Evolutionary conservation across 495 filamentous ascomycete species (phyloP).

Genomic region (Lasiosphaeria miniovina): DNA sequence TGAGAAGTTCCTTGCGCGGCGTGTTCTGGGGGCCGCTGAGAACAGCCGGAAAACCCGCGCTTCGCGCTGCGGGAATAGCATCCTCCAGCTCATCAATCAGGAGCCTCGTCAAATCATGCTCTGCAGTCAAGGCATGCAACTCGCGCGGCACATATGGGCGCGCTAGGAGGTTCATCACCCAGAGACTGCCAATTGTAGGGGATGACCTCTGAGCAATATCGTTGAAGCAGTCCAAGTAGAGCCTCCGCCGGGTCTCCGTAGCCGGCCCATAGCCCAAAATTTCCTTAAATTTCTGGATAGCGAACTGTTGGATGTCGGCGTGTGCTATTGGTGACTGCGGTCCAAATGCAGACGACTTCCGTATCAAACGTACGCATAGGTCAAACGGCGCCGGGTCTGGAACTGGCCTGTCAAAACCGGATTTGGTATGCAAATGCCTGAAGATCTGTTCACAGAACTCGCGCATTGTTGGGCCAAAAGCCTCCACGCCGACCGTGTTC

Average conservation of each 20-base stretch:
- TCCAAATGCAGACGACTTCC: conserved; percentile 54
- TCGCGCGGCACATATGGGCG: conserved; percentile 33
- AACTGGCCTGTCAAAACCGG: conserved; percentile 10
- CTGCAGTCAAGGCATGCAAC: conserved; percentile 36
- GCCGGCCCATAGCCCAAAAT: conserved; percentile 42
- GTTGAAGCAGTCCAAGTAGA: conserved; percentile 43
- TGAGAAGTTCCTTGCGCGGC: conserved; percentile 60
- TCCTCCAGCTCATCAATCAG: conserved; percentile 50
- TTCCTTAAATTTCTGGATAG: conserved; percentile 49
- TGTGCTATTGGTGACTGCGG: conserved; percentile 39
- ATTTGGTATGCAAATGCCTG: conserved; percentile 26
- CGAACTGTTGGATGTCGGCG: conserved; percentile 57
- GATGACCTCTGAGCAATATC: conserved; percentile 45
- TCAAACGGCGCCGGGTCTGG: conserved; percentile 42
- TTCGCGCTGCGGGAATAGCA: conserved; percentile 32
- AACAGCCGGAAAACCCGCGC: conserved; percentile 36
- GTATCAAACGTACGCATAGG: conserved; percentile 64
- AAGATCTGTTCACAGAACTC: conserved; percentile 49
- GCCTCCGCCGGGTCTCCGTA: conserved; percentile 34
- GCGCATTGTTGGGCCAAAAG: conserved; percentile 50
- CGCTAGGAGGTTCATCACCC: conserved; percentile 60
- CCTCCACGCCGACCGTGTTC: conserved; percentile 61
- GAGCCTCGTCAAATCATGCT: conserved; percentile 45
- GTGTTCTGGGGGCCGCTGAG: conserved; percentile 35
- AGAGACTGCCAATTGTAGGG: conserved; percentile 62